Evolutionary conservation across 441 rosid species (phyloP).

Genomic region (Adansonia madagascariensis): DNA sequence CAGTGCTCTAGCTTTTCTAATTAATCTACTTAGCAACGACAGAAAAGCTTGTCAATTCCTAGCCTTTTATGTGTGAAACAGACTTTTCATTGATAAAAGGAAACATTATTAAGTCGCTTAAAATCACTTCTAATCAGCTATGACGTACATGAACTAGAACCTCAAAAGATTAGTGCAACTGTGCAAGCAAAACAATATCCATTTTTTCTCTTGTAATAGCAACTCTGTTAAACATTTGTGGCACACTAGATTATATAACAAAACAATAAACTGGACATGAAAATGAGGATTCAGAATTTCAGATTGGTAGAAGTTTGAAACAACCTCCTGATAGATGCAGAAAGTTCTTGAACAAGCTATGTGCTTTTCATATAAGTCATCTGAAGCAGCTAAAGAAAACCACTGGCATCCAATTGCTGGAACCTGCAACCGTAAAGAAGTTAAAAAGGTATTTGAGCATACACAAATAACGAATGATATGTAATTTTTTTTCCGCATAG

Average conservation of each 20-base stretch:
- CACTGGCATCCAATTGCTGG: constrained; percentile 81
- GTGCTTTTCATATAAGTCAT: constrained; percentile 50
- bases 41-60: neutral
- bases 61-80: neutral
- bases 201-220: neutral
- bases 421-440: constrained; percentile 44
- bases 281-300: neutral
- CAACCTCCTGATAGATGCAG: constrained; percentile 83
- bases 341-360: constrained; percentile 83
- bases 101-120: neutral
- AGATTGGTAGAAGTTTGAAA: constrained; percentile 23
- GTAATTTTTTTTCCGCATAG: neutral
- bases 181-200: neutral
- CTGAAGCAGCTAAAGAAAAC: constrained; percentile 60
- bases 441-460: constrained; percentile 11
- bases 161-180: neutral
- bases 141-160: neutral
- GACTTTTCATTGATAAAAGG: neutral
- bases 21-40: neutral
- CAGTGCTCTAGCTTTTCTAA: neutral
- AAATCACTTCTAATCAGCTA: neutral
- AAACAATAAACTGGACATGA: neutral
- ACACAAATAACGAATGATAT: neutral
- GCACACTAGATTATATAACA: neutral
- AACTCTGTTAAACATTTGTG: neutral